Evolutionary conservation across 163 green algal genomes (phyloP), one percentile per base, ranked within the genome.

Genomic region (Scenedesmus sp.): DNA sequence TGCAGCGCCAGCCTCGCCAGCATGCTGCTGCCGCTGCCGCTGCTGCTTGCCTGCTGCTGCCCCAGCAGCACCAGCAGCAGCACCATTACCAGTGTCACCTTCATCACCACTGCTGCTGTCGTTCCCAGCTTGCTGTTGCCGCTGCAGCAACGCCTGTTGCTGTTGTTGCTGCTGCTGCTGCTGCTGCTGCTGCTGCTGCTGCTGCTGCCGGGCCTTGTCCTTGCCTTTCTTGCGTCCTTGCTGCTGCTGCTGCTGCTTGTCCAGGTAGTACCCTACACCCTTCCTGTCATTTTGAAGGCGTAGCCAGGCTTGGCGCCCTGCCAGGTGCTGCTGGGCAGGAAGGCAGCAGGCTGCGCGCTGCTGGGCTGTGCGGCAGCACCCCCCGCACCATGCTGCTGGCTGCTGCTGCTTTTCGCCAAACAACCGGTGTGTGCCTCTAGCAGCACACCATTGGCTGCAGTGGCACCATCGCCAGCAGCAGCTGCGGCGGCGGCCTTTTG

Each of bases 191-290:
- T 40, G 78, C 79, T 42, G 86, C 37, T 49, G 86, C 59, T 92
- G 65, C 72, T 91, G 37, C 90, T 53, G 49, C 83, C 88, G 26
- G 56, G 44, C 42, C 24, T n/a, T 76, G n/a, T 18, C 70, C n/a
- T 44, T 84, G 46, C 46, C 59, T 22, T 81, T 81, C 5, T 73
- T 51, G 80, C 59, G 43, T 26, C 49, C 68, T 68, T 76, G 72
- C 78, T 40, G 61, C 16, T 51, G 49, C 7, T 43, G 40, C 83
- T 53, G 56, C 65, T 65, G 81, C 87, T 37, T 73, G 33, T 97
- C 96, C 0, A 53, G 13, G 83, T 98, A 98, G 85, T 98, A 98
- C 5, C 96, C 96, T 37, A 97, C 12, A 0, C 96, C 96, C 72
- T 95, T 81, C 0, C 87, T 68, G 7, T 95, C 96, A 73, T 94